These are phyloP conservation scores for Dactylonectria macrodidyma DNA, from an alignment of 2,329 filamentous ascomycete genomes.

Conservation along the genomic window DNA sequence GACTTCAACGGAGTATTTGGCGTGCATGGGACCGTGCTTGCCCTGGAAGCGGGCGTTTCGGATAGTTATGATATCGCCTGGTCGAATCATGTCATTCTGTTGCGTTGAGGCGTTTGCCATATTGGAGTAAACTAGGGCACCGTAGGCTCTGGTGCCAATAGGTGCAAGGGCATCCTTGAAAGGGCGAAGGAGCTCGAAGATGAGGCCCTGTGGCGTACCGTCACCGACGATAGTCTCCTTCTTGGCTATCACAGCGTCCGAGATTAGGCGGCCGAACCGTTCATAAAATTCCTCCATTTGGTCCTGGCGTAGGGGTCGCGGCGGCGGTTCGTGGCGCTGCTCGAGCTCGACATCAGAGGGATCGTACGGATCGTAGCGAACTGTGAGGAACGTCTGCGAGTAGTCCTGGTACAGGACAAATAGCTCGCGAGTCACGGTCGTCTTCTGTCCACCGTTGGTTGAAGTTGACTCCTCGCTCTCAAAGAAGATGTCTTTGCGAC, in stretches of 20 bases:
- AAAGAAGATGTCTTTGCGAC: slow-evolving; percentile 84
- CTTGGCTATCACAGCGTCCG: slow-evolving; percentile 77
- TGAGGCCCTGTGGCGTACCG: slow-evolving; percentile 82
- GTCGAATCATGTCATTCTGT: slow-evolving; percentile 92
- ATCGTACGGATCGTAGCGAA: slow-evolving; percentile 83
- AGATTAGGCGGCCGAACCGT: slow-evolving; percentile 84
- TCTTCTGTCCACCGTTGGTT: slow-evolving; percentile 78
- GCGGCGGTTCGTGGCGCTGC: slow-evolving; percentile 89
- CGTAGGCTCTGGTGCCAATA: slow-evolving; percentile 90
- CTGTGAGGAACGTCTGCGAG: slow-evolving; percentile 91
- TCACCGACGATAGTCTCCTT: slow-evolving; percentile 89
- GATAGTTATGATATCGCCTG: slow-evolving; percentile 93
- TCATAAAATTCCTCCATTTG: slow-evolving; percentile 91
- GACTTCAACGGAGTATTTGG: slow-evolving; percentile 91
- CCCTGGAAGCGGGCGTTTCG: slow-evolving; percentile 96
- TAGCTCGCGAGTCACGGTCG: slow-evolving; percentile 82
- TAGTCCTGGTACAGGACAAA: slow-evolving; percentile 96
- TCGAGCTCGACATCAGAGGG: slow-evolving; percentile 81
- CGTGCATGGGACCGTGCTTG: slow-evolving; percentile 94
- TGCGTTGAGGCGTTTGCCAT: slow-evolving; percentile 93
- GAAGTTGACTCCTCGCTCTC: slow-evolving; percentile 86
- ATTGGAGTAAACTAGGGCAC: slow-evolving; percentile 94
- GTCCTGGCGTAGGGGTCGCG: slow-evolving; percentile 87
- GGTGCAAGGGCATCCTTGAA: slow-evolving; percentile 83
- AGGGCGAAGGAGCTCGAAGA: slow-evolving; percentile 84